phyloP scores from a whole-genome alignment of 768 basidiomycete species.

The Pleurotus sapidus region DNA sequence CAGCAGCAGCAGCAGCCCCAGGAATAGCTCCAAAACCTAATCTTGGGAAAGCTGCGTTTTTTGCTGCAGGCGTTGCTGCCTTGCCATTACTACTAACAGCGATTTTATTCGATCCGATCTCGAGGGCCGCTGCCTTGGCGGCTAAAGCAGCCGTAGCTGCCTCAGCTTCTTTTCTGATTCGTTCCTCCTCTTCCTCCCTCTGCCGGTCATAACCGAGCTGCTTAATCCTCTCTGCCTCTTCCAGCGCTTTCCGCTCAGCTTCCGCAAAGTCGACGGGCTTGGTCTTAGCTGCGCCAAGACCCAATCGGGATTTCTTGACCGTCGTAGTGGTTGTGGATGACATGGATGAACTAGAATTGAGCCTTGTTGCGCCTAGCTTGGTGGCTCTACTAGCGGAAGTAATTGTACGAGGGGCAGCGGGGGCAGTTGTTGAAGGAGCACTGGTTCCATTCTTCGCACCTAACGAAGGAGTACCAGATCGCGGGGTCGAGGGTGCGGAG shows the following conservation, averaged over 20 bases:
- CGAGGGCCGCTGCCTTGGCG: constrained; percentile 23
- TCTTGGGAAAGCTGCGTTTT: constrained; percentile 48
- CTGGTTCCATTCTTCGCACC: constrained; percentile 41
- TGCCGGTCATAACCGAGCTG: constrained; percentile 89
- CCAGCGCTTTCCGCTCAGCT: constrained; percentile 84
- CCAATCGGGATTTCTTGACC: constrained; percentile 63
- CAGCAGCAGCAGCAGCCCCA: constrained; percentile 49
- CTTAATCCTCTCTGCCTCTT: constrained; percentile 91
- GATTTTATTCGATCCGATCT: constrained; percentile 31
- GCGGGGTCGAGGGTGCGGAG: constrained; percentile 46
- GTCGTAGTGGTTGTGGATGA: constrained; percentile 22
- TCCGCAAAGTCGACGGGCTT: constrained; percentile 91
- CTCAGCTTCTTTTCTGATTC: constrained; percentile 60
- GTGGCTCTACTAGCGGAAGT: constrained; percentile 26
- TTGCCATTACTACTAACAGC: constrained; percentile 17
- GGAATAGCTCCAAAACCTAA: constrained; percentile 87
- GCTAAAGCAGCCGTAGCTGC: constrained; percentile 32
- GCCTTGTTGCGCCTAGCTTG: constrained; percentile 26
- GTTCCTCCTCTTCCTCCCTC: constrained; percentile 81
- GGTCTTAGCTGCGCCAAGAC: constrained; percentile 84
- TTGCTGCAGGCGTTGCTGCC: background rate
- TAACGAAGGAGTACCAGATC: constrained; percentile 53
- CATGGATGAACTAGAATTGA: constrained; percentile 33
- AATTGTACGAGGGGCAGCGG: constrained; percentile 53
- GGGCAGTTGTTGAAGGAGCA: constrained; percentile 23